Percentiles rank a stretch among this genome's conserved stretches.
phyloP scores from a whole-genome alignment of 306 rosid genomes.

The Casuarina equisetifolia region DNA sequence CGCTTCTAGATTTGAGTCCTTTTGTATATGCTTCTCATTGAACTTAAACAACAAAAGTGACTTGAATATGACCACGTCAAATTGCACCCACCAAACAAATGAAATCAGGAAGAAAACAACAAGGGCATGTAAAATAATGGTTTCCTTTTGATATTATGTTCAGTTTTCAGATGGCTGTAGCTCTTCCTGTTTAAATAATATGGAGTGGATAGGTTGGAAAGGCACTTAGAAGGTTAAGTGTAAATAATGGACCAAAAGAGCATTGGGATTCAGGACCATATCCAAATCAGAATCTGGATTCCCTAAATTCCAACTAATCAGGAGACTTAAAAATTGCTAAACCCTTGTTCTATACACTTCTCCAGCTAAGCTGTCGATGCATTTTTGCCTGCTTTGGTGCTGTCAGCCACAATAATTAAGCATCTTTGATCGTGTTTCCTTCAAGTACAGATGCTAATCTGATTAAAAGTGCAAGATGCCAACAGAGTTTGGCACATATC shows the following conservation, averaged over 20 bases:
- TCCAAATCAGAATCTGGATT: constrained; percentile 21
- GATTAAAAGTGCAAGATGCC: background rate
- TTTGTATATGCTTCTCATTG: background rate
- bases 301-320: constrained; percentile 10
- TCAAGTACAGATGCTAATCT: background rate
- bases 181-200: background rate
- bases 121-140: too few relatives aligned
- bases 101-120: too few relatives aligned
- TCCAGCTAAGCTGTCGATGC: constrained; percentile 14
- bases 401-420: background rate
- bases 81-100: background rate
- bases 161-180: background rate
- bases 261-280: constrained; percentile 6
- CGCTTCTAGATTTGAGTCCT: background rate
- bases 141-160: too few relatives aligned
- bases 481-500: background rate
- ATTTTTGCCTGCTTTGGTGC: background rate
- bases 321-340: background rate
- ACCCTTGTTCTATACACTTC: background rate
- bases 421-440: background rate
- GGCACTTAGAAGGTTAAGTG: background rate
- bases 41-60: background rate
- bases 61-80: background rate
- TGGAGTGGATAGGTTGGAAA: background rate
- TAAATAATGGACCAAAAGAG: constrained; percentile 19